phyloP scores from a whole-genome alignment of 495 filamentous ascomycete species.

The Penicillium turbatum region DNA sequence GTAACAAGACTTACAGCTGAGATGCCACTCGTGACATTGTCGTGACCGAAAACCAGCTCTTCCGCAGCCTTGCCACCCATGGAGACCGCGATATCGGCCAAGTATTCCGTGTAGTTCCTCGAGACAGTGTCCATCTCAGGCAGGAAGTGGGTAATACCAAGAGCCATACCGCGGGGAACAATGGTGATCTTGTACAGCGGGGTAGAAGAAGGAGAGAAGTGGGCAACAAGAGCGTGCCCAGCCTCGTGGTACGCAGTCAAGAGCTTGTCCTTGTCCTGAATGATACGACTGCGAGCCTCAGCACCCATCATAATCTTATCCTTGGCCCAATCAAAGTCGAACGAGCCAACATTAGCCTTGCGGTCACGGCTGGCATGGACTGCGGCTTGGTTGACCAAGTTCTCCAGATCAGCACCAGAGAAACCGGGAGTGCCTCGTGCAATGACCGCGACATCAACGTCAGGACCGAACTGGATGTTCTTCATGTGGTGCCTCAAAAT shows the following conservation, averaged over 20 bases:
- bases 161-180: slow-evolving; percentile 77
- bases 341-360: slow-evolving; percentile 62
- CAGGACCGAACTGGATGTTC: slow-evolving; percentile 69
- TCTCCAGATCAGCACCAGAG: slow-evolving; percentile 92
- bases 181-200: slow-evolving; percentile 96
- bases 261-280: slow-evolving; percentile 78
- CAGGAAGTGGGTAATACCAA: slow-evolving; percentile 80
- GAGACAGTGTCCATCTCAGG: slow-evolving; percentile 89
- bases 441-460: slow-evolving; percentile 77
- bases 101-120: slow-evolving; percentile 60
- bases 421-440: slow-evolving; percentile 86
- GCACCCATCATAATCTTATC: slow-evolving; percentile 98
- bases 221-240: slow-evolving; percentile 84
- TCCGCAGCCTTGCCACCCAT: slow-evolving; percentile 95
- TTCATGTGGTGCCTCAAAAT: slow-evolving; percentile 91
- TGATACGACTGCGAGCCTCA: slow-evolving; percentile 80
- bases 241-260: slow-evolving; percentile 97
- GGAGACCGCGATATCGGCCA: slow-evolving; percentile 72
- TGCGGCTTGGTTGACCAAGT: slow-evolving; percentile 93
- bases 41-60: slow-evolving; percentile 82
- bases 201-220: slow-evolving; percentile 66
- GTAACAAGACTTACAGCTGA: slow-evolving; percentile 53
- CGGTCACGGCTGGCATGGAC: slow-evolving; percentile 83
- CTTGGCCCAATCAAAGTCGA: slow-evolving; percentile 94
- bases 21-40: slow-evolving; percentile 81